Percentiles rank a stretch among this genome's conserved stretches.
phyloP scores from a whole-genome alignment of 176 grass and related monocot genomes.

The Oryza officinalis region DNA sequence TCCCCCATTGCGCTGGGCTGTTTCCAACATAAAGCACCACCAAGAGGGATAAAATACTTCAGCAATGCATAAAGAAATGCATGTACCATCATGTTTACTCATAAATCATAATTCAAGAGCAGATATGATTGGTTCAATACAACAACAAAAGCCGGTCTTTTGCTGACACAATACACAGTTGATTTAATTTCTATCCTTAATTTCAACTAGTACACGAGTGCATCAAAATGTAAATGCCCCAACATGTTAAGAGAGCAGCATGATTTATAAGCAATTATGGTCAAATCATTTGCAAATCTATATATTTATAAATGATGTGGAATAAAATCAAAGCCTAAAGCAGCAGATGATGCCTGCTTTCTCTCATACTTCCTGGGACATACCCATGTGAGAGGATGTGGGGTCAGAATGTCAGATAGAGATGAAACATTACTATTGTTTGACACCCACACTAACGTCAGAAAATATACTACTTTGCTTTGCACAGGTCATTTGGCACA shows the following conservation, averaged over 20 bases:
- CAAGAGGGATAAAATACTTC: neutral
- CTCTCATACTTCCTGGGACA: neutral
- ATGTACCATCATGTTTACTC: neutral
- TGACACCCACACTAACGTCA: neutral
- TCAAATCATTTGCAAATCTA: neutral
- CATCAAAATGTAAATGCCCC: constrained; percentile 13
- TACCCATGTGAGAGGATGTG: constrained; percentile 14
- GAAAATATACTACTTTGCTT: neutral
- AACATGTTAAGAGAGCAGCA: neutral
- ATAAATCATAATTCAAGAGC: neutral
- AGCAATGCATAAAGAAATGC: neutral
- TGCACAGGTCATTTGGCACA: constrained; percentile 3
- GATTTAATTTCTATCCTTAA: neutral
- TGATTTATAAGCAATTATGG: neutral
- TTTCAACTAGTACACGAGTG: neutral
- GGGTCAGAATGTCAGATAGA: neutral
- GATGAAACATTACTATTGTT: neutral
- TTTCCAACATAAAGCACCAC: neutral
- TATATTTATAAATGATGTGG: neutral
- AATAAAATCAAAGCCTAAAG: neutral
- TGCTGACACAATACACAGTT: neutral
- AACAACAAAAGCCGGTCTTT: neutral
- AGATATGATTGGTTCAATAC: neutral
- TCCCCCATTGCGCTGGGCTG: constrained; percentile 69
- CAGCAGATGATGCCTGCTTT: neutral